Conservation (phyloP, 2,329 filamentous ascomycete species). For the Neonectria faginata region DNA sequence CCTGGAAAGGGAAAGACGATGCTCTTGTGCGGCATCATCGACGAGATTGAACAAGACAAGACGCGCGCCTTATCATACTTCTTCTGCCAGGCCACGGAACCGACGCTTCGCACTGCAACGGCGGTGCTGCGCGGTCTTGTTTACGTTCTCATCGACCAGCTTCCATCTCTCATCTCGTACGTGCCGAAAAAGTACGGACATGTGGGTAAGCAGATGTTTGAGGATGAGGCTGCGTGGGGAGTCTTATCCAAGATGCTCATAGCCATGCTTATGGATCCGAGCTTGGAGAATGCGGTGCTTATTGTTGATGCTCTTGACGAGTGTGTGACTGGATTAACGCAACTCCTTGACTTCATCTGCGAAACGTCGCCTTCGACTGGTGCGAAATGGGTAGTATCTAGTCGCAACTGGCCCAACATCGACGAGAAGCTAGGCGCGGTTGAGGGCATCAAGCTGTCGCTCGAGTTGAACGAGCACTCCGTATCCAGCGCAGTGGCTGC, state of each 20-base stretch:
- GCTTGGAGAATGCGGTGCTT: neutral
- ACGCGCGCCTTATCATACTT: constrained; percentile 15
- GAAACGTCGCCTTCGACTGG: constrained; percentile 3
- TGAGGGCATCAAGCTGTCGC: constrained; percentile 46
- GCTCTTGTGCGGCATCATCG: constrained; percentile 47
- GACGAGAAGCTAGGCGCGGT: constrained; percentile 42
- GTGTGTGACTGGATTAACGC: neutral
- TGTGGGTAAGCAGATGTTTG: neutral
- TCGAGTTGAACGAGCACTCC: constrained; percentile 53
- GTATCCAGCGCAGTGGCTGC: constrained; percentile 51
- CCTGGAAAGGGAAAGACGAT: constrained; percentile 55
- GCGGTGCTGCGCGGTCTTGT: constrained; percentile 12
- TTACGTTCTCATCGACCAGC: constrained; percentile 12
- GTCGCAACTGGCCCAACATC: constrained; percentile 54
- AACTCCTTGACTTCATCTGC: neutral
- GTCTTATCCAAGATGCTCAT: constrained; percentile 5
- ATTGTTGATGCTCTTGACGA: constrained; percentile 15
- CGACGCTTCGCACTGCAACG: neutral
- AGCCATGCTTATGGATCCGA: constrained; percentile 1
- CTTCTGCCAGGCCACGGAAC: constrained; percentile 14
- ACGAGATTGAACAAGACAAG: constrained; percentile 21
- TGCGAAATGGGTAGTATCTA: constrained; percentile 58
- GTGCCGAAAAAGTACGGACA: neutral
- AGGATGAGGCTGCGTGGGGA: neutral
- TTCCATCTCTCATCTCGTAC: neutral